A percentile compares a stretch with the other conserved stretches of the same genome.
Conservation (phyloP, 2,329 filamentous ascomycete species). For the Penicillium palitans region DNA sequence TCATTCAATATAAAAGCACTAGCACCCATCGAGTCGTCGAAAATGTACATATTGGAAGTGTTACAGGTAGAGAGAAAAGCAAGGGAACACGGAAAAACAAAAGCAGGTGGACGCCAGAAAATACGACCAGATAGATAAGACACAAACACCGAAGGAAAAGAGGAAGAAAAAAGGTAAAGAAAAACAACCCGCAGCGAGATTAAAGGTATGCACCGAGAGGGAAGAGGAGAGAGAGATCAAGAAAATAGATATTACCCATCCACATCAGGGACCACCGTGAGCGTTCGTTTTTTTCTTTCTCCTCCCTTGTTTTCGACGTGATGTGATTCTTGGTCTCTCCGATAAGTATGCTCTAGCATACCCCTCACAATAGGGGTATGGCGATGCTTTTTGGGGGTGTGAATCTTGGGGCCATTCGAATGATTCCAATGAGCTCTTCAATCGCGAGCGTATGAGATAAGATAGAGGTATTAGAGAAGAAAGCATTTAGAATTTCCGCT, state of each 20-base stretch:
- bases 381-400: slow-evolving; percentile 17
- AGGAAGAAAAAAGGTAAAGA: slow-evolving; percentile 1
- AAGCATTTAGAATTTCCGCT: slow-evolving; percentile 44
- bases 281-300: slow-evolving; percentile 14
- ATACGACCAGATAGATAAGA: slow-evolving; percentile 13
- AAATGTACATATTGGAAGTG: slow-evolving; percentile 32
- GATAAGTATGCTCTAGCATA: slow-evolving; percentile 9
- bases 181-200: slow-evolving; percentile 12
- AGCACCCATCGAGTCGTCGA: slow-evolving; percentile 32
- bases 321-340: slow-evolving; percentile 19
- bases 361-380: slow-evolving; percentile 11
- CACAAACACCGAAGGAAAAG: slow-evolving; percentile 14
- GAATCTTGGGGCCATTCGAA: slow-evolving; percentile 1
- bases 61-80: slow-evolving; percentile 20
- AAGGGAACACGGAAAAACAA: slow-evolving; percentile 14
- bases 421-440: slow-evolving; percentile 4
- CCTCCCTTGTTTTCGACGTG: slow-evolving; percentile 15
- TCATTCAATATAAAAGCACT: slow-evolving; percentile 22
- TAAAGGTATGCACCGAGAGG: slow-evolving; percentile 19
- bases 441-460: background rate
- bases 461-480: slow-evolving; percentile 1
- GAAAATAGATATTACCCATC: slow-evolving; percentile 13
- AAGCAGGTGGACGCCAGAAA: slow-evolving; percentile 17
- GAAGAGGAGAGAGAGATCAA: slow-evolving; percentile 21
- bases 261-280: slow-evolving; percentile 9